Evolutionary conservation across 768 basidiomycete genomes (phyloP).

Genomic region (Podaxis sp.): DNA sequence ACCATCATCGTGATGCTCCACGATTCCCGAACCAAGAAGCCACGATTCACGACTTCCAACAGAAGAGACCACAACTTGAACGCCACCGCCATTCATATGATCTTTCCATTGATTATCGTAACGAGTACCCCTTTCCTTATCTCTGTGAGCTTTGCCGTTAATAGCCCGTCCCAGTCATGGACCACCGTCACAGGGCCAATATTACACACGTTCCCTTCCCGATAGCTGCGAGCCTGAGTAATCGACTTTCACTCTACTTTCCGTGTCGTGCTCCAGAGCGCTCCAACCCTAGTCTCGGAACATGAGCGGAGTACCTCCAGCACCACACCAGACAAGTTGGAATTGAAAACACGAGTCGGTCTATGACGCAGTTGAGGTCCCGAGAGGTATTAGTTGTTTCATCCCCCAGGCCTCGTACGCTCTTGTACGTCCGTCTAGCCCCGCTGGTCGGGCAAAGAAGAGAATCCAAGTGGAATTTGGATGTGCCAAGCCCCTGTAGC

Average conservation of each 20-base stretch:
- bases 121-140: background rate
- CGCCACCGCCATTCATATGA: conserved; percentile 4
- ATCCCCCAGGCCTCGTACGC: no score
- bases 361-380: no score
- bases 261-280: no score
- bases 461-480: no score
- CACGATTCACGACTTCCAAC: background rate
- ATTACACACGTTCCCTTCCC: background rate
- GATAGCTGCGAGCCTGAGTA: background rate
- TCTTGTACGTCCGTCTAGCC: no score
- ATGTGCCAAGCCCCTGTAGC: no score
- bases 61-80: background rate
- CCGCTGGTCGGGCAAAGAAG: no score
- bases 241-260: background rate
- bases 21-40: background rate
- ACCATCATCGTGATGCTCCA: background rate
- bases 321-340: no score
- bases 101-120: background rate
- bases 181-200: background rate
- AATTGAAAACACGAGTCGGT: no score
- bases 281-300: no score
- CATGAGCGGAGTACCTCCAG: no score
- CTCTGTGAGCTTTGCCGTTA: background rate
- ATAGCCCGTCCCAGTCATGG: background rate
- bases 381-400: no score